phyloP scores from a whole-genome alignment of 148 eudicot genomes.

The Silene latifolia region DNA sequence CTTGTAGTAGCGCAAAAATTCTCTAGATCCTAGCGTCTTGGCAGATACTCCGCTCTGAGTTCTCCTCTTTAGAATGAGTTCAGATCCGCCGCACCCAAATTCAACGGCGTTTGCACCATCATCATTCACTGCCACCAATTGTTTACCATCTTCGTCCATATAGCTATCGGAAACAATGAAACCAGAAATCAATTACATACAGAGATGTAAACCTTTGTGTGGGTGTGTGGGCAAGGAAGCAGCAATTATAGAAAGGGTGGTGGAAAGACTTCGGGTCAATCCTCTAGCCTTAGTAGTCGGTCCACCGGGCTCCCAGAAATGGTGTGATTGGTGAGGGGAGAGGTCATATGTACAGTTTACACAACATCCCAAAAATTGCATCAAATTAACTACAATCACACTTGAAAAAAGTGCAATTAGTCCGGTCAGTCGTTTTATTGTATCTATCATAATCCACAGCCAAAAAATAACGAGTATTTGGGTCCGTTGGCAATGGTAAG shows the following conservation, averaged over 20 bases:
- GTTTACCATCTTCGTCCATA: conserved; percentile 68
- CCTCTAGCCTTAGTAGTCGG: background rate
- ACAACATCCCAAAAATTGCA: no score
- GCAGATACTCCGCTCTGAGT: conserved; percentile 42
- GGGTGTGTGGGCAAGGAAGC: background rate
- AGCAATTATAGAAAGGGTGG: background rate
- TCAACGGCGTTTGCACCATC: conserved; percentile 46
- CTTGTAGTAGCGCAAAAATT: conserved; percentile 80
- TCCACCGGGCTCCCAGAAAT: background rate
- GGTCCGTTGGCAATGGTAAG: no score
- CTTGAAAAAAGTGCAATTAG: no score
- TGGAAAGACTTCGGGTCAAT: background rate
- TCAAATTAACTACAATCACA: no score
- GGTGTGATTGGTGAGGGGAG: no score
- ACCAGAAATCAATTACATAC: background rate
- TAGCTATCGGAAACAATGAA: conserved; percentile 40
- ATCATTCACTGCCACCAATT: conserved; percentile 57
- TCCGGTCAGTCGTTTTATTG: no score
- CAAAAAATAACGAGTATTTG: no score
- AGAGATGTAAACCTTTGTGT: background rate
- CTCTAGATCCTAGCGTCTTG: conserved; percentile 82
- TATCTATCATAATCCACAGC: no score
- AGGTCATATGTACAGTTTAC: no score
- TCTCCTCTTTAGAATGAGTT: conserved; percentile 66
- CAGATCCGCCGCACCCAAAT: conserved; percentile 80